phyloP scores from a whole-genome alignment of 2,329 filamentous ascomycete species.

The Herpotrichia juniperi region DNA sequence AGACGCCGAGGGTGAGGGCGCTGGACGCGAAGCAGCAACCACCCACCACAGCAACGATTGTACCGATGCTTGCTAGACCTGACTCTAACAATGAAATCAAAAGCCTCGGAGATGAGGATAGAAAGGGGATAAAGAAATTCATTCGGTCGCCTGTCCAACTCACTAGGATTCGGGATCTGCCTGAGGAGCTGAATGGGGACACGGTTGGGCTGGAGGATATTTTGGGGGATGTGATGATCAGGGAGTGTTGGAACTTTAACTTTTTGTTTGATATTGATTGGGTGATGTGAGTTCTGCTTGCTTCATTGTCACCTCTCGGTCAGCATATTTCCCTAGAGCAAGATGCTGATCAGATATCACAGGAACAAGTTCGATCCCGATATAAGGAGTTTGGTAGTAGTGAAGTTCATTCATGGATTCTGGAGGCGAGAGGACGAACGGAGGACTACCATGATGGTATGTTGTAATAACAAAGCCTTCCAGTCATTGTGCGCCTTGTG shows the following conservation, averaged over 20 bases:
- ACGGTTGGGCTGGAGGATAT: constrained; percentile 70
- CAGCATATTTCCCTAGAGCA: neutral
- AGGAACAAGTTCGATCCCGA: constrained; percentile 62
- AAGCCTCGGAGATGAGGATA: neutral
- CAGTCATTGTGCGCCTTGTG: neutral
- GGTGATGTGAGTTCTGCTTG: constrained; percentile 53
- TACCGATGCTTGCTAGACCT: neutral
- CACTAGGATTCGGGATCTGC: constrained; percentile 70
- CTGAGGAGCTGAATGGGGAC: constrained; percentile 66
- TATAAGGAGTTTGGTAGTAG: constrained; percentile 56
- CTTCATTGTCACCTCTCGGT: neutral
- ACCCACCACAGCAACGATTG: neutral
- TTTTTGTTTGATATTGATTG: constrained; percentile 69
- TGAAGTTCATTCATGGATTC: constrained; percentile 68
- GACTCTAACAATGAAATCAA: neutral
- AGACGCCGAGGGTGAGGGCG: constrained; percentile 1
- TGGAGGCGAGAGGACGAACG: constrained; percentile 72
- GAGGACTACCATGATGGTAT: constrained; percentile 46
- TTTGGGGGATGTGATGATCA: constrained; percentile 75
- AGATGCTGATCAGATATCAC: neutral
- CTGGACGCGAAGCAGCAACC: neutral
- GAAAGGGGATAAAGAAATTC: constrained; percentile 2
- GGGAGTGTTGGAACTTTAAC: constrained; percentile 75
- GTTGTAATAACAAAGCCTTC: neutral
- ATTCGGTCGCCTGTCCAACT: constrained; percentile 72